Evolutionary conservation across 805 yeast species (phyloP), one percentile per base, ranked within the genome.

Genomic region (Kodamaea fukazawae): DNA sequence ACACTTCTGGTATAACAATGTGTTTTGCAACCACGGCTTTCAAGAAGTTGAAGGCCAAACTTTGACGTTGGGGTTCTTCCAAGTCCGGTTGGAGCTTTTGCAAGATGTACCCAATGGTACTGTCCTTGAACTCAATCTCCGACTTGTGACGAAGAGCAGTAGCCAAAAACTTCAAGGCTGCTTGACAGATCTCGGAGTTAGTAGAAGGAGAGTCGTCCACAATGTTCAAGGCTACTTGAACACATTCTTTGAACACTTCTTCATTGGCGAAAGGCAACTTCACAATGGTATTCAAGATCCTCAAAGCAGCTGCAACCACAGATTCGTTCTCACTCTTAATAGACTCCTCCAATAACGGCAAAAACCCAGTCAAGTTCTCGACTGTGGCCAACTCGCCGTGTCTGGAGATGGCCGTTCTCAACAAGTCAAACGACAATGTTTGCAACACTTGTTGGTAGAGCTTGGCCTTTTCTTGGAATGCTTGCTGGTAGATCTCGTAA

Each of bases 1-100:
- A 93, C 1, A 93, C 75, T 55, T 93, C 98, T 0, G 98, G 89
- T 14, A 89, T 65, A 76, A 83, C 69, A 13, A 86, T 68, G 50
- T 81, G 88, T 47, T 81, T 81, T 9, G 84, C 61, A 27, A 91
- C 71, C n/a, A 90, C 70, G 0, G 96, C 78, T 47, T 82, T 83
- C 50, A 93, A 60, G 51, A 91, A 89, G 38, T 82, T 80, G 60
- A 90, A 87, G 0, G 97, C 95, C 32, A 87, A 71, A 29, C 95
- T 89, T 58, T 91, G 97, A 47, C 83, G 78, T 49, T 78, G 82
- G 8, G 96, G 96, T 50, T 91, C 96, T 53, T 86, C 89, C 44
- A 93, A 66, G 62, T 93, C 98, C 1, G 96, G 95, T 55, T 77
- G 78, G 32, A 93, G 67, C 48, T 86, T 73, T 8, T 77, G 76